A percentile compares a stretch with the other conserved stretches of the same genome.
phyloP scores from a whole-genome alignment of 2,329 filamentous ascomycete species.

The Aspergillus sp. region DNA sequence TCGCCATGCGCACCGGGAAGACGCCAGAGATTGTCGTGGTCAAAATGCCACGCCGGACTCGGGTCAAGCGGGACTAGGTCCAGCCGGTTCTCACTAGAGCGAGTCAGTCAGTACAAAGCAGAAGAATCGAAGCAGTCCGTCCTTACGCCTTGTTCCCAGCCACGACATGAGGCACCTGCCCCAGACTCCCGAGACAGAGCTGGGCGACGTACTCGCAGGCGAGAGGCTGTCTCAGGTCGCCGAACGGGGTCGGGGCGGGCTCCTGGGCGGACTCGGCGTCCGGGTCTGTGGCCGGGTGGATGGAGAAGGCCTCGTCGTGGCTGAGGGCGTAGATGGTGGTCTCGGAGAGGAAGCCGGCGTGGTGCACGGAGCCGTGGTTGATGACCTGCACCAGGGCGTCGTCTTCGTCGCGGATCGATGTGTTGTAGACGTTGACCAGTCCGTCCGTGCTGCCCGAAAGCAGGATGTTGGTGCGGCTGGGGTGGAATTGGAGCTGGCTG shows the following conservation, averaged over 20 bases:
- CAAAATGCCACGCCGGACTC: constrained; percentile 30
- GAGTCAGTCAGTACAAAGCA: constrained; percentile 1
- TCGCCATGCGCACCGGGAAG: constrained; percentile 40
- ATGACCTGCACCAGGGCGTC: constrained; percentile 54
- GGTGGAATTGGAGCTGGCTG: constrained; percentile 42
- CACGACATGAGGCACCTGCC: constrained; percentile 37
- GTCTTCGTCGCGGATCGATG: constrained; percentile 48
- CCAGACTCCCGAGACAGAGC: constrained; percentile 36
- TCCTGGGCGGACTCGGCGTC: constrained; percentile 39
- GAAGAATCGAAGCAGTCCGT: constrained; percentile 1
- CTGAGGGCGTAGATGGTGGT: constrained; percentile 49
- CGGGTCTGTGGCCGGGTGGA: constrained; percentile 45
- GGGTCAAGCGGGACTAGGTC: constrained; percentile 34
- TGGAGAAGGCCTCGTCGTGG: constrained; percentile 52
- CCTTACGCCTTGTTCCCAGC: constrained; percentile 43
- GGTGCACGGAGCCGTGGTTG: constrained; percentile 54
- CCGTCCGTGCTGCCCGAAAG: constrained; percentile 56
- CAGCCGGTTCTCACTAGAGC: constrained; percentile 28
- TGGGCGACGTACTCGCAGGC: constrained; percentile 52
- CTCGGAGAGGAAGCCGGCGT: constrained; percentile 49
- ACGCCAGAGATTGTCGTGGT: constrained; percentile 31
- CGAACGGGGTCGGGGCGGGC: constrained; percentile 41
- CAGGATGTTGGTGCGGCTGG: constrained; percentile 42
- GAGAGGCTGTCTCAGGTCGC: constrained; percentile 47
- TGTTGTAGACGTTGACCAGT: constrained; percentile 54